Percentiles rank a stretch among this genome's conserved stretches.
Evolutionary conservation across 305 asterid species (phyloP).

Genomic region (Fraxinus sp.): DNA sequence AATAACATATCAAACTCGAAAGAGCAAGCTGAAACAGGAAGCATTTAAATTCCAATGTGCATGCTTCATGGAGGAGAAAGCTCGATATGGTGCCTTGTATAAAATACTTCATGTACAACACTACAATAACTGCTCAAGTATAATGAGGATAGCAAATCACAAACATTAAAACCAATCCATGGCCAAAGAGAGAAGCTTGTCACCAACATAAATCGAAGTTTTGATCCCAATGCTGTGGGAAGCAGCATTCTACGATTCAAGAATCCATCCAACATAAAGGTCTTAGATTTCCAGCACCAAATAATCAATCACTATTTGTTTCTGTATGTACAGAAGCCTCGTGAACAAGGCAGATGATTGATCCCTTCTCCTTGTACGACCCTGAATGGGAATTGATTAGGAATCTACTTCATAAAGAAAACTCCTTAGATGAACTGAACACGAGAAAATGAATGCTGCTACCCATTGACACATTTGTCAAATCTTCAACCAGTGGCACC

Average conservation of each 20-base stretch:
- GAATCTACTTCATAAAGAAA: conserved; percentile 8
- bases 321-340: conserved; percentile 1
- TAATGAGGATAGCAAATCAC: conserved; percentile 18
- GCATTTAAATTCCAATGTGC: conserved; percentile 12
- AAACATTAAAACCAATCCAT: conserved; percentile 16
- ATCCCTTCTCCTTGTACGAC: conserved; percentile 11
- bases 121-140: conserved; percentile 27
- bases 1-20: conserved; percentile 10
- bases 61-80: conserved; percentile 12
- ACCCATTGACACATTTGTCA: conserved; percentile 52
- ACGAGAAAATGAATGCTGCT: not conserved
- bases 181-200: conserved; percentile 1
- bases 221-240: not conserved
- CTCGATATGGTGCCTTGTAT: conserved; percentile 6
- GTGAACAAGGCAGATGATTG: conserved; percentile 9
- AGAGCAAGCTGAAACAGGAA: conserved; percentile 12
- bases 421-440: conserved; percentile 9
- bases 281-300: conserved; percentile 14
- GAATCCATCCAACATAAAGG: conserved; percentile 1
- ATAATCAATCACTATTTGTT: not conserved
- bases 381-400: not conserved
- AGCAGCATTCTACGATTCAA: conserved; percentile 9
- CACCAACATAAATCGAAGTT: conserved; percentile 16
- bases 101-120: not conserved
- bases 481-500: conserved; percentile 50